Base-by-base conservation (phyloP, 768 basidiomycete species). In the Lentinus tigrinus region DNA sequence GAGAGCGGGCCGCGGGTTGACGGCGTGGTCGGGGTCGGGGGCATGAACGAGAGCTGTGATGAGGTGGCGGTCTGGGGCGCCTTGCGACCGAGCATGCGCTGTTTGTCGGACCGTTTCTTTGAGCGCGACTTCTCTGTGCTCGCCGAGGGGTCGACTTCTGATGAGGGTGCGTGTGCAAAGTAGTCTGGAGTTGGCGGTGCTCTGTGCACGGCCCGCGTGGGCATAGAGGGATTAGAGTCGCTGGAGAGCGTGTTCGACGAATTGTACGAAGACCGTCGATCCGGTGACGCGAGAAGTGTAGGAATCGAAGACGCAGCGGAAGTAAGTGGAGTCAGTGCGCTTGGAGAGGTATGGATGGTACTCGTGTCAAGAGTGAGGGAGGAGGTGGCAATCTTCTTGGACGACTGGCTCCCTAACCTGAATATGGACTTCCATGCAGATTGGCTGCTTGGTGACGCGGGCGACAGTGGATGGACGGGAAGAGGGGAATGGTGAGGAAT, bases 201-300 rank as follows among this genome's bases (percentile, higher is more conserved):
- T 19, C 61, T 57, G 16, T 61, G 65, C 6, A 61, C 58, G 34
- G 61, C 56, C 44, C 64, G 46, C 28, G 65, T 50, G 2, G 69
- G 65, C 59, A 69, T 65, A 57, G 67, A 66, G 47, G 72, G 74
- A 70, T 81, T 83, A 2, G 88, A 90, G 66, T 90, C 90, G 64
- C 80, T 87, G 16, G 91, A 91, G 60, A 84, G 83, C 1, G 87
- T 86, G 62, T 85, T 83, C 46, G 88, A 91, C 14, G 89, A 91
- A 68, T 87, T 90, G 74, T 83, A 89, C 11, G 91, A 93, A 31
- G 83, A 88, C 52, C 89, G 82, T 54, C 82, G 81, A 73, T 85
- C 84, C 34, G 66, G 64, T 28, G 83, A 82, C 36, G 75, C 69
- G 85, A 82, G 19, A 76, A 61, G 54, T 37, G 56, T 42, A 43